Evolutionary conservation across 1,284 basidiomycete species (phyloP).

Genomic region (Apiotrichum montevideense): DNA sequence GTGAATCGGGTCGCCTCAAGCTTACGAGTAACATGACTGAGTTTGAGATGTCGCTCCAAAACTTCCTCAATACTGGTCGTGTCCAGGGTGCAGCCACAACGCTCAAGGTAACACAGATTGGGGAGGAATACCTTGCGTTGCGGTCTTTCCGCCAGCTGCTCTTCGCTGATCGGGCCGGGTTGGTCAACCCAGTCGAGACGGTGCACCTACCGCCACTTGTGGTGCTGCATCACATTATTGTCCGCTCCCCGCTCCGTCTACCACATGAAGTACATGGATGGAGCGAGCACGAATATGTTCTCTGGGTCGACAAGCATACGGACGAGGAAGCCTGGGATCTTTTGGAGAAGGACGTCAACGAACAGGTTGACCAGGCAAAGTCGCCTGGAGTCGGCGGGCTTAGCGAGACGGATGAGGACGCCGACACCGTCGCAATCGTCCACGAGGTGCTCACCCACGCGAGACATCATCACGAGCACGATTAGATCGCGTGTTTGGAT

Average conservation of each 20-base stretch:
- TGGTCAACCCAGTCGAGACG: constrained; percentile 62
- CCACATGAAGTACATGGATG: constrained; percentile 83
- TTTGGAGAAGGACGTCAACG: constrained; percentile 39
- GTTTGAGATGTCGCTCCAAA: constrained; percentile 79
- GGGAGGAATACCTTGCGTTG: constrained; percentile 71
- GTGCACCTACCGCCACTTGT: constrained; percentile 68
- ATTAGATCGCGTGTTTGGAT: neutral
- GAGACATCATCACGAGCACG: constrained; percentile 12
- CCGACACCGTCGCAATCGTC: constrained; percentile 6
- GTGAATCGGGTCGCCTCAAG: constrained; percentile 83
- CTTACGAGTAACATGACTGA: constrained; percentile 92
- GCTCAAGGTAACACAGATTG: constrained; percentile 62
- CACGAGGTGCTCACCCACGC: constrained; percentile 14
- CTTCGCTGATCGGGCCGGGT: constrained; percentile 69
- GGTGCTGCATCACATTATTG: constrained; percentile 83
- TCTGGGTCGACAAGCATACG: constrained; percentile 43
- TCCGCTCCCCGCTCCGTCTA: constrained; percentile 75
- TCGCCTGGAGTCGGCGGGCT: neutral
- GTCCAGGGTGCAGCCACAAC: constrained; percentile 56
- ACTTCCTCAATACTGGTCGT: constrained; percentile 57
- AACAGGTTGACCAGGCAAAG: constrained; percentile 21
- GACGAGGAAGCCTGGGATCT: constrained; percentile 34
- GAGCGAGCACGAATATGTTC: constrained; percentile 77
- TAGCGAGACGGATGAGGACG: constrained; percentile 8
- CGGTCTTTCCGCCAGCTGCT: constrained; percentile 71